Base-by-base conservation (phyloP, 23 red algal species). In the Chondrus crispus region DNA sequence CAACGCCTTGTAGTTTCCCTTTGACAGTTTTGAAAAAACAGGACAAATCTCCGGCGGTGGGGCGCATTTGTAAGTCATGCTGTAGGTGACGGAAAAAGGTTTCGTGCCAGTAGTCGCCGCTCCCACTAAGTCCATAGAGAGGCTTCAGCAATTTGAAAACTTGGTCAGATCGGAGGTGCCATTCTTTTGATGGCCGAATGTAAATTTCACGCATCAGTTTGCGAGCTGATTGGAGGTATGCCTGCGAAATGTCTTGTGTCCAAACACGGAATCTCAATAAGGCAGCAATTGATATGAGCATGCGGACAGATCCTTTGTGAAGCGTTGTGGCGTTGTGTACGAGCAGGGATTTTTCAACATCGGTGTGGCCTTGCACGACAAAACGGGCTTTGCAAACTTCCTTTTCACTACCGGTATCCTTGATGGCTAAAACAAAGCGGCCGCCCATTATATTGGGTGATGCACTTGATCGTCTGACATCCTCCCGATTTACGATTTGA, bases 81-180 rank as follows among this genome's bases (percentile, higher is more conserved):
- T 26, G 52, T 2, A 79, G 33, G 26, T 91, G 72, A 3, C 26
- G 3, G 0, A 26, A 52, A 36, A 80, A 45, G 2, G 72, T 81
- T 40, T 37, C 20, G 72, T 81, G 14, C 87, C 51, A 91, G 40
- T 70, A 81, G 29, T 91, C 73, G 20, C 87, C 87, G 58, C 44
- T 19, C 24, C 81, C 87, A 2, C 55, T 49, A 20, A 91, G 5
- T 5, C 72, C 87, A 41, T 91, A 91, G 1, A 91, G 28, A 4
- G 87, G 39, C 18, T 74, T 48, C 9, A 62, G 47, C 7, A 91
- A 42, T 18, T 50, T 38, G 2, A 81, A 37, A 2, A 81, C 12
- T 42, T 1, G 11, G 63, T 81, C 6, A 9, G n/a, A 20, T 18
- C 19, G 3, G 0, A 36, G 74, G 24, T 29, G 6, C 10, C 20